Evolutionary conservation across 169 alveolate species (phyloP).

Genomic region (Eimeria falciformis): DNA sequence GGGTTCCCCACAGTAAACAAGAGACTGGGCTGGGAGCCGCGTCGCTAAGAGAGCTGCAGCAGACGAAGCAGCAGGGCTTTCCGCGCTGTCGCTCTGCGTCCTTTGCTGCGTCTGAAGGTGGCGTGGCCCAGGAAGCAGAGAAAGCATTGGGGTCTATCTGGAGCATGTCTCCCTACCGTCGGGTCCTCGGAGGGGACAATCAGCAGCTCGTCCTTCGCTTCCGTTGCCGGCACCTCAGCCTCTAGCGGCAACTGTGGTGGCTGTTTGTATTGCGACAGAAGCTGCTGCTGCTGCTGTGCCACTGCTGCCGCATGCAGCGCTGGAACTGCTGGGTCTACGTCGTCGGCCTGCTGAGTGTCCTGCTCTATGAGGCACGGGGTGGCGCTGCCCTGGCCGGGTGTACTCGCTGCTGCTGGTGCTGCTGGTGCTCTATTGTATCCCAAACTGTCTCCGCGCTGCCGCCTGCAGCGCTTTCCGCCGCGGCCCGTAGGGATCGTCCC

Average conservation of each 20-base stretch:
- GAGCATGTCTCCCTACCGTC: not conserved
- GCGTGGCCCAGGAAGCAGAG: not conserved
- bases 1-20: not conserved
- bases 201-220: slow-evolving; percentile 29
- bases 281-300: slow-evolving; percentile 51
- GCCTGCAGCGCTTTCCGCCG: slow-evolving; percentile 36
- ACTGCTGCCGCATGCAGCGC: slow-evolving; percentile 17
- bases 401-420: slow-evolving; percentile 6
- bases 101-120: not conserved
- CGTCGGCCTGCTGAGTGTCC: slow-evolving; percentile 29
- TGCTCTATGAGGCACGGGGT: slow-evolving; percentile 3
- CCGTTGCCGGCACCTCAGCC: not conserved
- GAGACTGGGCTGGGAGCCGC: not conserved
- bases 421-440: not conserved
- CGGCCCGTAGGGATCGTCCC: not conserved
- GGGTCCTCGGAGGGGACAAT: slow-evolving; percentile 30
- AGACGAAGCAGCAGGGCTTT: slow-evolving; percentile 6
- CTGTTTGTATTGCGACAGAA: not conserved
- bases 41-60: not conserved
- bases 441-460: slow-evolving; percentile 32
- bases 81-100: not conserved
- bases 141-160: not conserved
- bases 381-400: slow-evolving; percentile 1
- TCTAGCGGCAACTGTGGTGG: not conserved
- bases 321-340: slow-evolving; percentile 18